Evolutionary conservation across 208 protist genomes (phyloP).

Genomic region (Trypanosoma congolense): DNA sequence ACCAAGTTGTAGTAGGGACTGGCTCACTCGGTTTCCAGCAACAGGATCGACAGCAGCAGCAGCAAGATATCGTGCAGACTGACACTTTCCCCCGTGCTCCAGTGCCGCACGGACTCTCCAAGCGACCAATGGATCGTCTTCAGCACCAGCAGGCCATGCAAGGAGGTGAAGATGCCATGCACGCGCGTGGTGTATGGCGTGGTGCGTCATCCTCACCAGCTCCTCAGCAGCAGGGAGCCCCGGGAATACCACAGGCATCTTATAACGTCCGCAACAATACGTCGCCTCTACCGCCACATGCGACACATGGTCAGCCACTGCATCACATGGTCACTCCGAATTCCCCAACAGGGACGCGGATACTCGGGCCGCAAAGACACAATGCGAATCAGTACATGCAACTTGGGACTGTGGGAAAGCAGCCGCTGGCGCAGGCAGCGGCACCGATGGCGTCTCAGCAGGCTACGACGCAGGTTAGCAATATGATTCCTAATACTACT

Average conservation of each 20-base stretch:
- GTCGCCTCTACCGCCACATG: conserved; percentile 15
- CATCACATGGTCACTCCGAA: conserved; percentile 14
- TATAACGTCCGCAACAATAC: conserved; percentile 12
- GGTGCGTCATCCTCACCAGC: not conserved
- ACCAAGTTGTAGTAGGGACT: conserved; percentile 25
- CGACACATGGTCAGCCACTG: conserved; percentile 7
- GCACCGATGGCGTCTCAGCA: conserved; percentile 4
- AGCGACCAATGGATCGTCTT: conserved; percentile 19
- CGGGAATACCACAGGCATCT: conserved; percentile 13
- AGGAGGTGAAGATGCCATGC: conserved; percentile 8
- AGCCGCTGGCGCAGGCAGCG: conserved; percentile 4
- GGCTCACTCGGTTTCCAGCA: conserved; percentile 22
- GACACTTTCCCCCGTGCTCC: conserved; percentile 19
- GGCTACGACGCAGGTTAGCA: not conserved
- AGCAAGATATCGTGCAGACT: conserved; percentile 13
- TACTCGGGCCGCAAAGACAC: conserved; percentile 15
- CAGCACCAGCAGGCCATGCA: conserved; percentile 2
- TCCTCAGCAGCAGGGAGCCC: conserved; percentile 14
- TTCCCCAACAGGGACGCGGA: conserved; percentile 10
- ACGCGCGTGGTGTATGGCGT: conserved; percentile 16
- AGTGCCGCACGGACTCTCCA: not conserved
- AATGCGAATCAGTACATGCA: conserved; percentile 4
- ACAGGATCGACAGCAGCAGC: conserved; percentile 29
- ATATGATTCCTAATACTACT: conserved; percentile 1
- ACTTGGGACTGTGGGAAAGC: conserved; percentile 13